These are phyloP conservation scores for Stagonosporopsis cucurbitacearum DNA, from an alignment of 2,329 filamentous ascomycete species.

Conservation along the genomic window DNA sequence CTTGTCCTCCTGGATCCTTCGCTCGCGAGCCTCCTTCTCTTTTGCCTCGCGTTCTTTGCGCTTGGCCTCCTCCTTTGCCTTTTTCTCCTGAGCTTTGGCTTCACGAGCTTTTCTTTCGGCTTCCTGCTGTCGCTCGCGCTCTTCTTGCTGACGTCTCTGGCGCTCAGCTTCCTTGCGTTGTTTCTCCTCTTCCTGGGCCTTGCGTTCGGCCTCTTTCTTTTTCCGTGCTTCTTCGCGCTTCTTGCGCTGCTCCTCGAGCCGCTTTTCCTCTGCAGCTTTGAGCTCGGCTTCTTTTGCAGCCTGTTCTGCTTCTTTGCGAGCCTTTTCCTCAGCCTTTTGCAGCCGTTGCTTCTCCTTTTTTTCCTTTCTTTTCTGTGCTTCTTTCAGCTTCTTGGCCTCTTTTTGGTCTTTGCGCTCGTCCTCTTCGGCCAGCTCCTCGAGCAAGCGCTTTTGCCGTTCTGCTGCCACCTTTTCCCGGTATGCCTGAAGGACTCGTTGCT, in stretches of 20 bases:
- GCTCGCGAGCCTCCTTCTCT: conserved; percentile 78
- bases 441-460: conserved; percentile 86
- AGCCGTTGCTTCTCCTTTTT: conserved; percentile 90
- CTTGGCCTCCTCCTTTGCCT: conserved; percentile 71
- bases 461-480: conserved; percentile 96
- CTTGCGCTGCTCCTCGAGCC: conserved; percentile 77
- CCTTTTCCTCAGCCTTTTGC: conserved; percentile 87
- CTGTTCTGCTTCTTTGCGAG: conserved; percentile 85
- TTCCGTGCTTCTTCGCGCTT: conserved; percentile 89
- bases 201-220: conserved; percentile 89
- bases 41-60: conserved; percentile 77
- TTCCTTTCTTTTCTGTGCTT: conserved; percentile 94
- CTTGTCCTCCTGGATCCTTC: conserved; percentile 63
- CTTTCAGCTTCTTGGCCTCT: conserved; percentile 91
- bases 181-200: conserved; percentile 87
- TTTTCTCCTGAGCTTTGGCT: conserved; percentile 81
- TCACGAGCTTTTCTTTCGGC: conserved; percentile 83
- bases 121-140: conserved; percentile 84
- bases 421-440: conserved; percentile 92
- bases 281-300: conserved; percentile 83
- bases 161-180: conserved; percentile 85
- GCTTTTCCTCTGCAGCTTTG: conserved; percentile 77
- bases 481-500: conserved; percentile 94
- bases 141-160: conserved; percentile 78
- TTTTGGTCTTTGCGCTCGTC: conserved; percentile 75